Percentiles rank a stretch among this genome's conserved stretches.
These are phyloP conservation scores for Phoma herbarum DNA, from an alignment of 2,329 filamentous ascomycete genomes.

Conservation along the genomic window DNA sequence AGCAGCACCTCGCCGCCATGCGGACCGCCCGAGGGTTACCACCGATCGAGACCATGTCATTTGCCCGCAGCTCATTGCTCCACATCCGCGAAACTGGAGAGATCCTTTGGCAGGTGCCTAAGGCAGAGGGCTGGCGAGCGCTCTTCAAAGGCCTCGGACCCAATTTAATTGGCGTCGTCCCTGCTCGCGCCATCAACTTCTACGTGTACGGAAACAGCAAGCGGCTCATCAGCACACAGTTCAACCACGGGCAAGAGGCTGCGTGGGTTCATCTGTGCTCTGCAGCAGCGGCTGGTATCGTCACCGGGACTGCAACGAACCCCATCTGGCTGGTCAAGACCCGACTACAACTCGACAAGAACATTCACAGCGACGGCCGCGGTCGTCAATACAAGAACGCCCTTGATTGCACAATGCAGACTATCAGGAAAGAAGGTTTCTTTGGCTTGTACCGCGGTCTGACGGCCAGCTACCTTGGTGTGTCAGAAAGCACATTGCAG, in stretches of 20 bases:
- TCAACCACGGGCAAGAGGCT: slow-evolving; percentile 74
- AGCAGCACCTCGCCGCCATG: slow-evolving; percentile 76
- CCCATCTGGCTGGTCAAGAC: slow-evolving; percentile 98
- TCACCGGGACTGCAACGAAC: slow-evolving; percentile 90
- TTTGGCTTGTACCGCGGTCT: slow-evolving; percentile 87
- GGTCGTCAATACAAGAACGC: slow-evolving; percentile 84
- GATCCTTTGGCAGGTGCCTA: slow-evolving; percentile 82
- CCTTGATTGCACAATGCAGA: slow-evolving; percentile 85
- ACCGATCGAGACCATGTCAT: slow-evolving; percentile 67
- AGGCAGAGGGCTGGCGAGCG: slow-evolving; percentile 81
- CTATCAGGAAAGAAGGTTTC: slow-evolving; percentile 80
- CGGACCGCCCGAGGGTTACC: slow-evolving; percentile 66
- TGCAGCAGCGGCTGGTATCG: slow-evolving; percentile 79
- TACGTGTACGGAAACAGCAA: slow-evolving; percentile 94
- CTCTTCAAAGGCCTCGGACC: slow-evolving; percentile 94
- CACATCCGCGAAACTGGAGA: slow-evolving; percentile 88
- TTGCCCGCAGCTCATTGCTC: slow-evolving; percentile 71
- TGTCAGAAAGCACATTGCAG: slow-evolving; percentile 88
- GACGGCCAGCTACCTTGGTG: slow-evolving; percentile 89
- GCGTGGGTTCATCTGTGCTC: slow-evolving; percentile 81
- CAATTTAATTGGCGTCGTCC: slow-evolving; percentile 88
- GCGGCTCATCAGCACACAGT: slow-evolving; percentile 76
- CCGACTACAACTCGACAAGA: slow-evolving; percentile 88
- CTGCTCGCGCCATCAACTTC: slow-evolving; percentile 91
- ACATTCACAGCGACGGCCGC: slow-evolving; percentile 68